Evolutionary conservation across 78 protist species (phyloP).

Genomic region (Planoprotostelium fungivorum): DNA sequence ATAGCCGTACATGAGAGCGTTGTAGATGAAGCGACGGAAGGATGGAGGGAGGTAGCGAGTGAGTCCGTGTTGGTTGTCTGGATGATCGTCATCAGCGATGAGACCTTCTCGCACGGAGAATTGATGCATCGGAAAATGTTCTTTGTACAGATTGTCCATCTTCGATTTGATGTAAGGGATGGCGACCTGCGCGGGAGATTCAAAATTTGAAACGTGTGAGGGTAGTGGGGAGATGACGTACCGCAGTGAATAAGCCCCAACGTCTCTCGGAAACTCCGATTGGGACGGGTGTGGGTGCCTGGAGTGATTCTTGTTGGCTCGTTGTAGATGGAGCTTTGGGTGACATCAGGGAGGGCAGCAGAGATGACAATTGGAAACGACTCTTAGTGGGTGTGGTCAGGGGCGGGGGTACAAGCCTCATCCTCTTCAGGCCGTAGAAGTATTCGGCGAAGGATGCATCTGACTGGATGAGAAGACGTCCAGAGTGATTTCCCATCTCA

Average conservation of each 20-base stretch:
- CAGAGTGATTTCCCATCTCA: no score
- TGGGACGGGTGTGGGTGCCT: not conserved
- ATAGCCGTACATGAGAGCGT: constrained; percentile 21
- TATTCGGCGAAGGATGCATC: constrained; percentile 67
- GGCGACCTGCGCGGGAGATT: constrained; percentile 20
- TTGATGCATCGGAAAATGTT: constrained; percentile 33
- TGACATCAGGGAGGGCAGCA: no score
- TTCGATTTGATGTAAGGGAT: constrained; percentile 50
- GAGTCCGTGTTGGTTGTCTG: not conserved
- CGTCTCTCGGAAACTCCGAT: not conserved
- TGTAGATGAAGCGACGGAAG: constrained; percentile 7
- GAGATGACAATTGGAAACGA: not conserved
- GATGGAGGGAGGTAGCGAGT: not conserved
- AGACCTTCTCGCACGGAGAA: constrained; percentile 13
- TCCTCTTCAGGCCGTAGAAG: constrained; percentile 53
- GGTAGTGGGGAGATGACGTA: no score
- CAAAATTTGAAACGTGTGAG: no score
- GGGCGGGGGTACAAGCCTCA: not conserved
- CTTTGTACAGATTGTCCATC: constrained; percentile 42
- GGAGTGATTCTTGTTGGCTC: not conserved
- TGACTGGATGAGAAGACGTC: not conserved
- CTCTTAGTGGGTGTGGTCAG: not conserved
- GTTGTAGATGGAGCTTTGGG: not conserved
- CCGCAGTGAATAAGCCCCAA: not conserved
- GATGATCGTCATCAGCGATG: not conserved